Conservation (phyloP, 805 yeast genomes). For the Zygoascus tannicola region DNA sequence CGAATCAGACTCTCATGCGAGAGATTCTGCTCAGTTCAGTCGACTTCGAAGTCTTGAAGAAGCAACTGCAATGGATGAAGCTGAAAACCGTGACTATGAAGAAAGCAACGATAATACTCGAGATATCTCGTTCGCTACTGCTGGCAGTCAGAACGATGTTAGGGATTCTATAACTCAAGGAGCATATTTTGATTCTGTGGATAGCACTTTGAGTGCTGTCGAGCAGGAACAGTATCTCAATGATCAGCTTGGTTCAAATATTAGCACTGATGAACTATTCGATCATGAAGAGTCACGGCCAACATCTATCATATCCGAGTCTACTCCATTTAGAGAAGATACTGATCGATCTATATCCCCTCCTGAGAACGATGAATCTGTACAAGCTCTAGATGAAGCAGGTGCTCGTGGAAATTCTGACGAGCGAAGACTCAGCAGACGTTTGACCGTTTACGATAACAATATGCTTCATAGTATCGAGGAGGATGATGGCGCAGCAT, state of each 20-base stretch:
- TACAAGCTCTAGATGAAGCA: slow-evolving; percentile 5
- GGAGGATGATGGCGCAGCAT: slow-evolving; percentile 1
- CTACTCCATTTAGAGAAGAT: not conserved
- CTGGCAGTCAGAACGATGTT: not conserved
- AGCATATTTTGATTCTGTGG: not conserved
- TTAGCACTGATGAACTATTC: not conserved
- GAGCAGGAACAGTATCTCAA: not conserved
- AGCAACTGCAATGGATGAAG: not conserved
- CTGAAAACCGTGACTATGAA: not conserved
- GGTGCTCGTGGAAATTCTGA: slow-evolving; percentile 6
- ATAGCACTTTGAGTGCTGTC: not conserved
- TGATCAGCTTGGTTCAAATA: not conserved
- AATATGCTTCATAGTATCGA: slow-evolving; percentile 7
- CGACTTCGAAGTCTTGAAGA: not conserved
- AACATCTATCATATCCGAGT: not conserved
- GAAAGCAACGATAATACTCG: not conserved
- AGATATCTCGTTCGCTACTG: not conserved
- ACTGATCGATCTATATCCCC: not conserved
- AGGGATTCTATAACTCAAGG: not conserved
- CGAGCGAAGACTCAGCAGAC: not conserved
- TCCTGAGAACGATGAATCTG: not conserved
- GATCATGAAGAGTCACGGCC: not conserved
- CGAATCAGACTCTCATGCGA: not conserved
- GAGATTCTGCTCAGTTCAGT: not conserved
- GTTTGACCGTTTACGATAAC: slow-evolving; percentile 1